Percentiles rank a stretch among this genome's conserved stretches.
These are phyloP conservation scores for Thozetella sp. DNA, from an alignment of 495 filamentous ascomycete genomes.

Conservation along the genomic window DNA sequence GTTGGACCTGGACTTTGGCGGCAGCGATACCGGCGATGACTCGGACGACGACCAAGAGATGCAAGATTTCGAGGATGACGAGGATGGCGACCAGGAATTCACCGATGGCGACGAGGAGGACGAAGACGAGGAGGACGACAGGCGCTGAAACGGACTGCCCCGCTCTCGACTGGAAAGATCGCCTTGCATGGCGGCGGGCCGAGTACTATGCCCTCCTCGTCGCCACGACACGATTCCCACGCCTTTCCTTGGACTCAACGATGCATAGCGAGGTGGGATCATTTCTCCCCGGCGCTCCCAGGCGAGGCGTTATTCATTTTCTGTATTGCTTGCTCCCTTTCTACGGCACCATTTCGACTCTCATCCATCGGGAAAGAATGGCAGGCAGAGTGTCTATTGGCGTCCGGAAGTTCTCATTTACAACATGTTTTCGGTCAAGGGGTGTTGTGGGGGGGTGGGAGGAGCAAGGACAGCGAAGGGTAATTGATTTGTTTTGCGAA, in stretches of 20 bases:
- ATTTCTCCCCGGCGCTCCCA: not conserved
- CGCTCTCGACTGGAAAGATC: not conserved
- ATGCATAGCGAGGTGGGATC: not conserved
- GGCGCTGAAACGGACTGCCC: conserved; percentile 1
- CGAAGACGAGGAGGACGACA: conserved; percentile 28
- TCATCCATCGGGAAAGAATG: not conserved
- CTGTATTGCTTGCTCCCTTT: not conserved
- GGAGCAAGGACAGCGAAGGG: not conserved
- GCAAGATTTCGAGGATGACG: conserved; percentile 48
- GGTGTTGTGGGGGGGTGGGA: not conserved
- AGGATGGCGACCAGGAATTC: conserved; percentile 27
- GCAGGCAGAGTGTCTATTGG: not conserved
- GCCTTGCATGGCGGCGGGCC: not conserved
- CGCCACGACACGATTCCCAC: not conserved
- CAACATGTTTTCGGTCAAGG: not conserved
- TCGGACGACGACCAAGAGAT: conserved; percentile 56
- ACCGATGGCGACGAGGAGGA: conserved; percentile 35
- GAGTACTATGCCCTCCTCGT: not conserved
- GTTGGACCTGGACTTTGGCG: conserved; percentile 77
- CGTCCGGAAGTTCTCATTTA: not conserved
- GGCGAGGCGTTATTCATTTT: not conserved
- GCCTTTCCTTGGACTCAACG: not conserved
- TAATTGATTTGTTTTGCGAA: not conserved
- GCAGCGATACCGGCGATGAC: conserved; percentile 62
- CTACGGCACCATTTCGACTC: not conserved